phyloP scores from a whole-genome alignment of 768 basidiomycete species.

The Suillus clintonianus region DNA sequence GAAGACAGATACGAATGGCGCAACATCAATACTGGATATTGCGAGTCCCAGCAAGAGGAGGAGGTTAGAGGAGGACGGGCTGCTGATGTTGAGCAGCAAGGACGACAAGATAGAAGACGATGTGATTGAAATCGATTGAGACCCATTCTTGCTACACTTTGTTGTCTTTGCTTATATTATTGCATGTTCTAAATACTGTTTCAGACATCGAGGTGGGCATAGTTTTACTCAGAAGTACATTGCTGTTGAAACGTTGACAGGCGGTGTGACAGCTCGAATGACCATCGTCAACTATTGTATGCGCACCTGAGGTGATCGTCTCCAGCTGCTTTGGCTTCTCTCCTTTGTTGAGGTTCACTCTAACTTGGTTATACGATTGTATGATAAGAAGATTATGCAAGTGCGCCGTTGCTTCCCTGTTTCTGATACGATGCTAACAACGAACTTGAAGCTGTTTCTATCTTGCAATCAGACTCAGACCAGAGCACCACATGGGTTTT shows the following conservation, averaged over 20 bases:
- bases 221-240: neutral
- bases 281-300: neutral
- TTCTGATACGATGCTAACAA: neutral
- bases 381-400: neutral
- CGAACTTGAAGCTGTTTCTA: neutral
- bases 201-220: neutral
- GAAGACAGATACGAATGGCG: constrained; percentile 37
- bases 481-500: neutral
- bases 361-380: neutral
- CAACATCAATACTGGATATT: constrained; percentile 17
- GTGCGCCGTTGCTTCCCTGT: neutral
- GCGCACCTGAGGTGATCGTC: neutral
- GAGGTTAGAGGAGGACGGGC: constrained; percentile 71
- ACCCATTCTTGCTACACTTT: neutral
- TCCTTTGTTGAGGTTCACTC: neutral
- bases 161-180: constrained; percentile 8
- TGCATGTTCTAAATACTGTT: neutral
- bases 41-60: constrained; percentile 65
- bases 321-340: neutral
- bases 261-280: neutral
- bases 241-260: too few species aligned
- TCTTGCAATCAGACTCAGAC: neutral
- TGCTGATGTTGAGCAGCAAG: constrained; percentile 63
- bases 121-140: constrained; percentile 58
- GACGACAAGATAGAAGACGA: constrained; percentile 56